These are phyloP conservation scores for Kodamaea laetipori DNA, from an alignment of 805 yeast genomes.

Conservation along the genomic window DNA sequence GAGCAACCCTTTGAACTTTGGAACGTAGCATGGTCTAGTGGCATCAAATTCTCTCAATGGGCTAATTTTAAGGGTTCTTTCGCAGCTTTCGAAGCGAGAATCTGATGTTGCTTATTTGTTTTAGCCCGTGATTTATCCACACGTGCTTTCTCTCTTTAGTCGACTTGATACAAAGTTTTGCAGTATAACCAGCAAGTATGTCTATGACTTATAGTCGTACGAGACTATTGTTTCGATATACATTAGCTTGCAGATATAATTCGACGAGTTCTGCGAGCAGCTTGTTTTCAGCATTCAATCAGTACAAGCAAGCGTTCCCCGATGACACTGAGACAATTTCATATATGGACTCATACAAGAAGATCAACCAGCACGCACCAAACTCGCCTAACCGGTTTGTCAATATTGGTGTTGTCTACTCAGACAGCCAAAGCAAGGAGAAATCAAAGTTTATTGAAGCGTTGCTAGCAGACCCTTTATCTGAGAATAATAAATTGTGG, in stretches of 20 bases:
- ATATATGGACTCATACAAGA: conserved; percentile 18
- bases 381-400: conserved; percentile 19
- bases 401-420: conserved; percentile 38
- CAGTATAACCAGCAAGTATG: too few relatives aligned
- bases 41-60: too few relatives aligned
- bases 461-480: conserved; percentile 44
- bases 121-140: too few relatives aligned
- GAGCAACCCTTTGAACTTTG: conserved; percentile 2
- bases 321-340: conserved; percentile 22
- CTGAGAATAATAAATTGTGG: conserved; percentile 36
- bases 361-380: conserved; percentile 12
- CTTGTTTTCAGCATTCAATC: conserved; percentile 9
- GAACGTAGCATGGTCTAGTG: not conserved
- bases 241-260: not conserved
- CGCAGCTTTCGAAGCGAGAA: too few relatives aligned
- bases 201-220: not conserved
- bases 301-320: conserved; percentile 23
- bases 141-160: too few relatives aligned
- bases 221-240: not conserved
- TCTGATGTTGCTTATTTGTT: too few relatives aligned
- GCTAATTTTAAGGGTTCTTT: too few relatives aligned
- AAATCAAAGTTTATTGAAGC: conserved; percentile 37
- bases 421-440: conserved; percentile 21
- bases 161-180: too few relatives aligned
- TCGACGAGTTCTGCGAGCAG: conserved; percentile 3